Evolutionary conservation across 768 basidiomycete genomes (phyloP).

Genomic region (Kwoniella mangroviensis): DNA sequence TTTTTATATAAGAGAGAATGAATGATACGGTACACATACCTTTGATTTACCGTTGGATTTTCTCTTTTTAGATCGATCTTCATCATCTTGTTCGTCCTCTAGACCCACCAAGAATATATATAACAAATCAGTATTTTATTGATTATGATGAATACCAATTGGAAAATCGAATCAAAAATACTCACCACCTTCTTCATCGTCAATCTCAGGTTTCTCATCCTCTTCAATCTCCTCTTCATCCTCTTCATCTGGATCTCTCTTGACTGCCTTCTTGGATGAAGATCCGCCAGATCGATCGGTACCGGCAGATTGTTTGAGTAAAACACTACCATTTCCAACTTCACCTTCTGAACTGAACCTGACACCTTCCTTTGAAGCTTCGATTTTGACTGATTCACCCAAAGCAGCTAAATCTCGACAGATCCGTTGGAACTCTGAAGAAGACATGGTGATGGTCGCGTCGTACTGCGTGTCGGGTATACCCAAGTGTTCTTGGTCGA

Average conservation of each 20-base stretch:
- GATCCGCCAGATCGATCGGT: constrained; percentile 37
- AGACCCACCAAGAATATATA: constrained; percentile 40
- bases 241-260: constrained; percentile 59
- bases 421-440: constrained; percentile 86
- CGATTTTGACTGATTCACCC: constrained; percentile 93
- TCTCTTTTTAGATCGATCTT: constrained; percentile 52
- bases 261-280: constrained; percentile 36
- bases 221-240: constrained; percentile 60
- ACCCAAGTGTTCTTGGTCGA: constrained; percentile 89
- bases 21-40: constrained; percentile 38
- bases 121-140: too few relatives aligned
- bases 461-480: constrained; percentile 99
- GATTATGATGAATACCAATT: too few relatives aligned
- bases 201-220: constrained; percentile 60
- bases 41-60: constrained; percentile 55
- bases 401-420: constrained; percentile 87
- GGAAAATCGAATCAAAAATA: not conserved
- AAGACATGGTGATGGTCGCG: constrained; percentile 83
- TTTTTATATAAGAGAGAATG: too few relatives aligned
- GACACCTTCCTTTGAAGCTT: constrained; percentile 93
- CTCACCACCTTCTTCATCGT: constrained; percentile 55
- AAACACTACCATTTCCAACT: constrained; percentile 83
- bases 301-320: constrained; percentile 70
- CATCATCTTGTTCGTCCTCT: constrained; percentile 59
- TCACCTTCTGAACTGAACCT: constrained; percentile 92